These are phyloP conservation scores for Citrus hindsii DNA, from an alignment of 345 rosid species.

Conservation along the genomic window DNA sequence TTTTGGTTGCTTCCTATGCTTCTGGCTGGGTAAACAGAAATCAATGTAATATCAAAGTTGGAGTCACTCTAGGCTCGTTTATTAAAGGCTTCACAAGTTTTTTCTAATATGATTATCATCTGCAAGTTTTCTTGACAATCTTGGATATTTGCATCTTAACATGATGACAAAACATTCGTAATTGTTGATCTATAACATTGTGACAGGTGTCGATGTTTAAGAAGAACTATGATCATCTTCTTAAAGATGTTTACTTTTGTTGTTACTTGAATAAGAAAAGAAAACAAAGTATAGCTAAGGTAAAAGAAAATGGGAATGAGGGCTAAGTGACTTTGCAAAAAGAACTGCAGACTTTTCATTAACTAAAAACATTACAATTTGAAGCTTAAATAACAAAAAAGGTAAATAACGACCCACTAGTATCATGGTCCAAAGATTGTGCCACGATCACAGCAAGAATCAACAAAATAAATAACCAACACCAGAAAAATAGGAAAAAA, in stretches of 20 bases:
- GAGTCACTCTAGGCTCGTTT: neutral
- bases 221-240: constrained; percentile 88
- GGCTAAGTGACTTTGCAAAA: neutral
- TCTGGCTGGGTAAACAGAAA: neutral
- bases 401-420: too few relatives aligned
- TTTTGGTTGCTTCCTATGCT: neutral
- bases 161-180: neutral
- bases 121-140: too few relatives aligned
- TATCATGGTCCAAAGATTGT: too few relatives aligned
- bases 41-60: constrained; percentile 4
- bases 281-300: too few relatives aligned
- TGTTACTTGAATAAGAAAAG: too few relatives aligned
- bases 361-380: too few relatives aligned
- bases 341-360: too few relatives aligned
- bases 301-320: too few relatives aligned
- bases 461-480: too few relatives aligned
- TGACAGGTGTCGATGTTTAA: constrained; percentile 90
- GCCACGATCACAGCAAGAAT: too few relatives aligned
- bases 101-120: neutral
- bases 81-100: neutral
- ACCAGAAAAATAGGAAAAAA: too few relatives aligned
- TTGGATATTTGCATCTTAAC: neutral
- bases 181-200: constrained; percentile 5
- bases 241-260: constrained; percentile 56
- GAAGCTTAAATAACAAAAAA: too few relatives aligned